Percentiles rank a stretch among this genome's conserved stretches.
phyloP scores from a whole-genome alignment of 2,329 filamentous ascomycete genomes.

The Rhinocladiella similis region DNA sequence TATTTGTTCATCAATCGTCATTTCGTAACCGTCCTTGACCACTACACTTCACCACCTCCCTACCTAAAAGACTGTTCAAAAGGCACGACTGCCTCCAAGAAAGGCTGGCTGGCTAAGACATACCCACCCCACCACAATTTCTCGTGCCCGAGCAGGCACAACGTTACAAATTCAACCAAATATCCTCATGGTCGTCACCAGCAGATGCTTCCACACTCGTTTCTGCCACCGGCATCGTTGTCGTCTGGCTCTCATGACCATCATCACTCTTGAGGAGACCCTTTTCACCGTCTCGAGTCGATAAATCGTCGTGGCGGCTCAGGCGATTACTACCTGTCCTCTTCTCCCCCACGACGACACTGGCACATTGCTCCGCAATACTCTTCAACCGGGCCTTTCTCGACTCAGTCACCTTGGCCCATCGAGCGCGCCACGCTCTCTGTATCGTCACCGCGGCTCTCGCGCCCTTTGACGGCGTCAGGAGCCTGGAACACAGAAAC shows the following conservation, averaged over 20 bases:
- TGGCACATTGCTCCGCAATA: conserved; percentile 39
- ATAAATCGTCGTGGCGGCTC: too few relatives aligned
- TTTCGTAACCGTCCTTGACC: too few relatives aligned
- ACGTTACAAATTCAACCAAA: conserved; percentile 22
- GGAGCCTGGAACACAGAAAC: conserved; percentile 60
- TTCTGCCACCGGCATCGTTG: too few relatives aligned
- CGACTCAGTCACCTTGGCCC: conserved; percentile 27
- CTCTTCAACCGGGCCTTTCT: conserved; percentile 37
- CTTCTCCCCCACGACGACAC: conserved; percentile 1
- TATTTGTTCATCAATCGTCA: too few relatives aligned
- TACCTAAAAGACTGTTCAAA: too few relatives aligned
- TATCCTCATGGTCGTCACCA: conserved; percentile 13
- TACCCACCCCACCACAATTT: too few relatives aligned
- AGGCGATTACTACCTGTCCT: background rate
- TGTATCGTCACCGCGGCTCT: conserved; percentile 57
- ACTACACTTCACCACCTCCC: too few relatives aligned
- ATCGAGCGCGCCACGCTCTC: conserved; percentile 46
- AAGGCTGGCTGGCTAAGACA: too few relatives aligned
- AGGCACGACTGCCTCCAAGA: too few relatives aligned
- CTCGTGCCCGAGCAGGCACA: too few relatives aligned
- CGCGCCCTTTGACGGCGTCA: conserved; percentile 50
- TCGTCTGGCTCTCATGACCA: background rate
- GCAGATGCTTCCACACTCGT: too few relatives aligned
- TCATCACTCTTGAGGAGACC: background rate
- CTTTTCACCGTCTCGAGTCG: background rate